phyloP scores from a whole-genome alignment of 768 basidiomycete genomes.

The Obba rivulosa region DNA sequence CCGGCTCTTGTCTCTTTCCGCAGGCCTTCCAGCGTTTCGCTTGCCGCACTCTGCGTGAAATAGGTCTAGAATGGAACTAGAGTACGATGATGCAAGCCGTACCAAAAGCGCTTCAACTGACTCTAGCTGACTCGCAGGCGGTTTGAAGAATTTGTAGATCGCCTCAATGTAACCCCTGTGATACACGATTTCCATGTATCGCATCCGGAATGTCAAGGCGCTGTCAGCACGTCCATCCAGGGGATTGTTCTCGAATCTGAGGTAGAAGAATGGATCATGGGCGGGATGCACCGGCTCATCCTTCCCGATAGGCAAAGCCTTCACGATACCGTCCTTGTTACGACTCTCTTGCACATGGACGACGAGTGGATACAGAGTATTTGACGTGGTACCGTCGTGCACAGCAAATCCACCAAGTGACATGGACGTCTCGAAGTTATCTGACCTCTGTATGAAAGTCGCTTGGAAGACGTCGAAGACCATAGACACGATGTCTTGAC shows the following conservation, averaged over 20 bases:
- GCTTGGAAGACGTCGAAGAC: constrained; percentile 87
- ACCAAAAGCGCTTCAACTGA: constrained; percentile 92
- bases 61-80: not conserved
- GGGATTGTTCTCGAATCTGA: constrained; percentile 90
- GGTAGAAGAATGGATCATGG: constrained; percentile 72
- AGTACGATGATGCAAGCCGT: constrained; percentile 22
- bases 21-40: constrained; percentile 87
- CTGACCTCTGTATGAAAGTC: constrained; percentile 75
- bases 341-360: constrained; percentile 67
- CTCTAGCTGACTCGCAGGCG: constrained; percentile 90
- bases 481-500: constrained; percentile 74
- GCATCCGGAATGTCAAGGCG: constrained; percentile 83
- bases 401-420: constrained; percentile 84
- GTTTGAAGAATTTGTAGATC: constrained; percentile 86
- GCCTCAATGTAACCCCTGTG: constrained; percentile 92
- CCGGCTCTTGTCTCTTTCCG: constrained; percentile 93
- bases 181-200: constrained; percentile 96
- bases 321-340: constrained; percentile 17
- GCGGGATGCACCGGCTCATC: constrained; percentile 10
- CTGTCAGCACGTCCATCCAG: constrained; percentile 89
- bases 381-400: constrained; percentile 82
- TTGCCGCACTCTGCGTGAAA: constrained; percentile 69
- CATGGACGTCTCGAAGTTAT: constrained; percentile 80
- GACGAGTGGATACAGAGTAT: constrained; percentile 83
- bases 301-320: constrained; percentile 11